Evolutionary conservation across 106 monocot genomes (phyloP), one percentile per base, ranked within the genome.

Genomic region (Ottelia alismoides): DNA sequence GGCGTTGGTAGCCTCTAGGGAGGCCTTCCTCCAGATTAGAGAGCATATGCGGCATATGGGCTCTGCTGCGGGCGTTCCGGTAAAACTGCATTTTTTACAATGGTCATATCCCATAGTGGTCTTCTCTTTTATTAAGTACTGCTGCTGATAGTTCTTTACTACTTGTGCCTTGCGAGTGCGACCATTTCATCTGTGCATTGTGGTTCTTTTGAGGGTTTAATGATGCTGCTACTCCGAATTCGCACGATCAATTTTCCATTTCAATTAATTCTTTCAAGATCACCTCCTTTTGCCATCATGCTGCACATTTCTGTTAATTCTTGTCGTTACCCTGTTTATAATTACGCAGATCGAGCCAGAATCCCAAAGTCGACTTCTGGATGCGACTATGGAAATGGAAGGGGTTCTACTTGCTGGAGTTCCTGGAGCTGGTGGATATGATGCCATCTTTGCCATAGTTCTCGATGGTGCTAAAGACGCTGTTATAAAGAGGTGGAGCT

Each of bases 331-430:
- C n/a, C n/a, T n/a, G n/a, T n/a, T n/a, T n/a, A n/a, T n/a, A n/a
- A n/a, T n/a, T n/a, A n/a, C n/a, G 65, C 78, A 96, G 94, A 85
- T 96, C 50, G 94, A 96, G 47, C 94, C 94, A 21, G 88, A 85
- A 70, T 84, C 78, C 56, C 94, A 96, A 74, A 88, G 84, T 54
- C 75, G 24, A 20, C 75, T 96, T 44, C 49, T 96, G 49, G 94
- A 96, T 67, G 65, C 84, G 25, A 96, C 94, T 3, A 88, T 96
- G 84, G 64, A 72, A 9, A 76, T 85, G 71, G 74, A 85, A 53
- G 94, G 94, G 20, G 78, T 88, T 65, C 63, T 96, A 29, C 62
- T 96, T 3, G 84, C 94, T 58, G 88, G 94, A 60, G 84, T 96
- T 53, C 94, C 94, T 53, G 94, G 94, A 53, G 94, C 94, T 31